Evolutionary conservation across 2,329 filamentous ascomycete genomes (phyloP).

Genomic region (Rhinocladiella similis): DNA sequence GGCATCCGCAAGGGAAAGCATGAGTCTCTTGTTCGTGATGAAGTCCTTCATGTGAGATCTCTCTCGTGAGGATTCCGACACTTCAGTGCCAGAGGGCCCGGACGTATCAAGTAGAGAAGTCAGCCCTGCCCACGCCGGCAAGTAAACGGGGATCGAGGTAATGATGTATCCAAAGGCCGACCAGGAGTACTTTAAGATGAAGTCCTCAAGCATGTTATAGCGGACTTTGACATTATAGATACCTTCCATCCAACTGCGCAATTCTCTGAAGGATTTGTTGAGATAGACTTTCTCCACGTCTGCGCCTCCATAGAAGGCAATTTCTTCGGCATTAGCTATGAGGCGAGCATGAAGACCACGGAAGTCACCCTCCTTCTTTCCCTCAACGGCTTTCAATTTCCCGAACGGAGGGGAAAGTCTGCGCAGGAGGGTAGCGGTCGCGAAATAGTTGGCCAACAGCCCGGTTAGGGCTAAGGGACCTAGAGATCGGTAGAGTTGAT

Average conservation of each 20-base stretch:
- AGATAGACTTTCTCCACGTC: slow-evolving; percentile 93
- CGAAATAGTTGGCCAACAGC: slow-evolving; percentile 87
- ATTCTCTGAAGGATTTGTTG: slow-evolving; percentile 85
- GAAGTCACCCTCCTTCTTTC: slow-evolving; percentile 92
- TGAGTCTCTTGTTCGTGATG: slow-evolving; percentile 97
- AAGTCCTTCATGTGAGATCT: slow-evolving; percentile 94
- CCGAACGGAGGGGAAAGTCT: slow-evolving; percentile 92
- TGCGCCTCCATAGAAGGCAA: slow-evolving; percentile 95
- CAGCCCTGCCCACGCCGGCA: slow-evolving; percentile 89
- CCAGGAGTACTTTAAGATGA: slow-evolving; percentile 98
- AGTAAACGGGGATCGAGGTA: slow-evolving; percentile 87
- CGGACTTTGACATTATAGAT: slow-evolving; percentile 97
- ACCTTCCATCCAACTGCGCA: slow-evolving; percentile 96
- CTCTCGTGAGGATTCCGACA: slow-evolving; percentile 59
- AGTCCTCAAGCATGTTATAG: slow-evolving; percentile 98
- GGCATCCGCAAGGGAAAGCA: slow-evolving; percentile 94
- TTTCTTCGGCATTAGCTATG: slow-evolving; percentile 95
- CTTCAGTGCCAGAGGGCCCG: slow-evolving; percentile 25
- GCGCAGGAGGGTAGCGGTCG: slow-evolving; percentile 86
- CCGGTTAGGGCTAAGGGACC: slow-evolving; percentile 85
- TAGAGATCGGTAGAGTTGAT: slow-evolving; percentile 88
- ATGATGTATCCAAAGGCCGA: slow-evolving; percentile 95
- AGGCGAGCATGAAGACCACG: slow-evolving; percentile 84
- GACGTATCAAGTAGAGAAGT: slow-evolving; percentile 66
- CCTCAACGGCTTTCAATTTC: slow-evolving; percentile 94